Evolutionary conservation across 1,284 basidiomycete genomes (phyloP), one percentile per base, ranked within the genome.

Genomic region (Pascua sp.): DNA sequence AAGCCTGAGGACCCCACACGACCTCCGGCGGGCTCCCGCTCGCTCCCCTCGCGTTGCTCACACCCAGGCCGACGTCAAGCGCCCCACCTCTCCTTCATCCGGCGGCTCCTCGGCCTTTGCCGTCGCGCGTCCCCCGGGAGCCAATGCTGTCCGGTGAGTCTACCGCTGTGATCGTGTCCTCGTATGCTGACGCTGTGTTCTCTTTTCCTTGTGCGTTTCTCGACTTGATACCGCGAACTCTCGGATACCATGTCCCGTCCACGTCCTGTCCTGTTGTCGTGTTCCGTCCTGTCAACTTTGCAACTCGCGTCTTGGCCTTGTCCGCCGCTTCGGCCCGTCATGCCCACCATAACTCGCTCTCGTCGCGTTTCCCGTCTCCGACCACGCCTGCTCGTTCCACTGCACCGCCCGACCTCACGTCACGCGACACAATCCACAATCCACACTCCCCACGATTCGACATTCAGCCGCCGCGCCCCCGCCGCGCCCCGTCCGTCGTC

Each of bases 401-500:
- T n/a, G 13, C 49, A 9, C 49, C 43, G 2, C 47, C n/a, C 11
- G n/a, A n/a, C n/a, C n/a, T 17, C 43, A 32, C 36, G 17, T 15
- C 18, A 40, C 16, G 12, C n/a, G n/a, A n/a, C n/a, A n/a, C n/a
- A n/a, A n/a, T n/a, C n/a, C n/a, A n/a, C n/a, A n/a, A n/a, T n/a
- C n/a, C n/a, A n/a, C n/a, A n/a, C n/a, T n/a, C n/a, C n/a, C n/a
- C n/a, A n/a, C n/a, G n/a, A n/a, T n/a, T n/a, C n/a, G n/a, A n/a
- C 39, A n/a, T 49, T 24, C 65, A 93, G 91, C 70, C 88, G 93
- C 77, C 84, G 93, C 73, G 90, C 90, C 60, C 82, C 86, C 50
- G 79, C 85, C 44, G 87, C 82, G 15, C 81, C 87, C 51, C 87
- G 85, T 76, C 93, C 95, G 40, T 91, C 92, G 71, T 95, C 91